Base-by-base conservation (phyloP, 805 yeast species). In the Saccharomycopsis javanensis region DNA sequence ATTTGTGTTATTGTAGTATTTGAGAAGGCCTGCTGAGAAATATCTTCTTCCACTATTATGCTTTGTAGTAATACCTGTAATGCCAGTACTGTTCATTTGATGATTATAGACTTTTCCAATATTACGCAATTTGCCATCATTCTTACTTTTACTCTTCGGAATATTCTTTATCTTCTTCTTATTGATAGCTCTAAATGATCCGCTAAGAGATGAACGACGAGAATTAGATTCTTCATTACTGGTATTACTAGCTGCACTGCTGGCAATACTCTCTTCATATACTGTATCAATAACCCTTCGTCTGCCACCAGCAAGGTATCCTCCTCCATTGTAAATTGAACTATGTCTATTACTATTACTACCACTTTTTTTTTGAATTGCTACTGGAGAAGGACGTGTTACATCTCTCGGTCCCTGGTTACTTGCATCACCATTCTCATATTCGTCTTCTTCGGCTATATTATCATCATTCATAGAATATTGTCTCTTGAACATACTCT, bases 211-310 rank as follows among this genome's bases (percentile, higher is more conserved):
- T 1, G 48, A 42, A 42, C 28, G 48, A 11, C 16, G 27, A 3
- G 48, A 42, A 10, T 11, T 28, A 23, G 6, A 7, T 8, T 42
- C 48, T 5, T 20, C 48, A 42, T 42, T 35, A n/a, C 42, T 35
- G 20, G 8, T 10, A 42, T 20, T 42, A 20, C 48, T 42, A 5
- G 48, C 48, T 42, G n/a, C 25, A 20, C 48, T 42, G 28, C 48
- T 55, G 28, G 55, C 60, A 2, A 18, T 30, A 31, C 60, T 56
- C 51, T 60, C 63, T 51, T 60, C 63, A 48, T 60, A 60, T 33
- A 60, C 63, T 3, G 63, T 60, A 28, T 60, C 63, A 34, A 60
- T 60, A 7, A 60, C 60, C 34, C 63, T 35, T 35, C 56, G 52
- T 31, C 58, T 31, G 27, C 33, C 46, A 35, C 30, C 34, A 15